These are phyloP conservation scores for Aspergillus tanneri DNA, from an alignment of 2,329 filamentous ascomycete genomes.

Conservation along the genomic window DNA sequence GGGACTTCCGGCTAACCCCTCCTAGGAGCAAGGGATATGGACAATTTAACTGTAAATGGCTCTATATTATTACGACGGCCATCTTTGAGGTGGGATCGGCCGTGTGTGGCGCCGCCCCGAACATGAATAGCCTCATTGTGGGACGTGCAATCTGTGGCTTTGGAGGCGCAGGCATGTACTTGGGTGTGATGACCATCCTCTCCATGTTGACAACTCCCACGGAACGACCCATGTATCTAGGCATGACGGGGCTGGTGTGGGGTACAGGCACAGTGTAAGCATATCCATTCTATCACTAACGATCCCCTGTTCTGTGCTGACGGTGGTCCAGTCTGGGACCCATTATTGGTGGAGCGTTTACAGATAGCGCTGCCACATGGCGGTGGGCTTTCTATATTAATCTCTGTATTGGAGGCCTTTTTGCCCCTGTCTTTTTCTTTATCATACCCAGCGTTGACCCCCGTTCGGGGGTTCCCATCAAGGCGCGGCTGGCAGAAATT, in stretches of 20 bases:
- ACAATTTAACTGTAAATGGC: slow-evolving; percentile 44
- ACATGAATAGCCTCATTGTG: slow-evolving; percentile 45
- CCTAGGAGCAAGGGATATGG: slow-evolving; percentile 7
- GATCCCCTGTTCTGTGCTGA: background rate
- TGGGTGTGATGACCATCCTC: background rate
- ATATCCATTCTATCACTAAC: background rate
- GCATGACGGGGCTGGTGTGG: background rate
- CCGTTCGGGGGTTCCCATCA: background rate
- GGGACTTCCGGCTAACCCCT: too few species aligned
- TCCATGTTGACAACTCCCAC: background rate
- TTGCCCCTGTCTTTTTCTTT: slow-evolving; percentile 1
- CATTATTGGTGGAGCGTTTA: slow-evolving; percentile 10
- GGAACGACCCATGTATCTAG: background rate
- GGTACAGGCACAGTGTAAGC: slow-evolving; percentile 1
- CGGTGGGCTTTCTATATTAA: slow-evolving; percentile 14
- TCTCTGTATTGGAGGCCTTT: slow-evolving; percentile 7
- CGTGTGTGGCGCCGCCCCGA: slow-evolving; percentile 43
- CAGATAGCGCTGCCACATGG: slow-evolving; percentile 15
- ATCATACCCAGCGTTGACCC: background rate
- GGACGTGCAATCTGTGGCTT: slow-evolving; percentile 30
- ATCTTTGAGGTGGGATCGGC: slow-evolving; percentile 27
- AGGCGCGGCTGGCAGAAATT: background rate
- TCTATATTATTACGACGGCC: slow-evolving; percentile 26
- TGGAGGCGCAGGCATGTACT: slow-evolving; percentile 18
- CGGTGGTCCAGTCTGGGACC: slow-evolving; percentile 7